Evolutionary conservation across 768 basidiomycete genomes (phyloP).

Genomic region (Cyclocybe cylindracea): DNA sequence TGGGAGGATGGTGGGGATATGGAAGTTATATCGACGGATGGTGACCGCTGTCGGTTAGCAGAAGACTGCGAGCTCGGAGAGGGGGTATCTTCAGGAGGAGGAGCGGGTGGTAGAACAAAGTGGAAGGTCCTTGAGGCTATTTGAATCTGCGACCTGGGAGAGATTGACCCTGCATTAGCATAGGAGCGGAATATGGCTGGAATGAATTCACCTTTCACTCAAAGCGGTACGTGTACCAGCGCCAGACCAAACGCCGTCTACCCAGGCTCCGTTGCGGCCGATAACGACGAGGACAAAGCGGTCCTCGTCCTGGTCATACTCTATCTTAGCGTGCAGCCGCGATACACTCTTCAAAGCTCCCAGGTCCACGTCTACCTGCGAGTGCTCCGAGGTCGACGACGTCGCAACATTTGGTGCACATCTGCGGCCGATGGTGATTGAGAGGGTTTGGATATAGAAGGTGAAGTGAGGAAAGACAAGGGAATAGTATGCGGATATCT

Average conservation of each 20-base stretch:
- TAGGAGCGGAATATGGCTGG: background rate
- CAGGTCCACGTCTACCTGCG: slow-evolving; percentile 84
- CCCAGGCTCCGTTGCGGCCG: slow-evolving; percentile 98
- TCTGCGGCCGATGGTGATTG: slow-evolving; percentile 90
- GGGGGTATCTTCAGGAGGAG: slow-evolving; percentile 76
- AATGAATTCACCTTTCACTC: slow-evolving; percentile 67
- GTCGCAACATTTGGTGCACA: slow-evolving; percentile 61
- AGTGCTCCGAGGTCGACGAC: slow-evolving; percentile 56
- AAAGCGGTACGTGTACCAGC: slow-evolving; percentile 86
- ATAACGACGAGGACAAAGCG: slow-evolving; percentile 88
- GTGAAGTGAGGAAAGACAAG: slow-evolving; percentile 93
- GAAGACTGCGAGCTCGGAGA: slow-evolving; percentile 80
- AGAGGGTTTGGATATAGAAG: slow-evolving; percentile 95
- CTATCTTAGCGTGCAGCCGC: slow-evolving; percentile 94
- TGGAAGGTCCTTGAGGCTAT: slow-evolving; percentile 97
- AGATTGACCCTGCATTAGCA: slow-evolving; percentile 7
- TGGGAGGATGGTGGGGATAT: slow-evolving; percentile 82
- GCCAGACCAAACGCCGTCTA: slow-evolving; percentile 94
- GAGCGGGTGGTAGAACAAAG: slow-evolving; percentile 91
- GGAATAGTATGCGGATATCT: slow-evolving; percentile 91
- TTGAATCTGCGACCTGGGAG: slow-evolving; percentile 85
- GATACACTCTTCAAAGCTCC: slow-evolving; percentile 97
- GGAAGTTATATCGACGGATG: slow-evolving; percentile 81
- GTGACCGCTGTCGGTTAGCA: slow-evolving; percentile 66
- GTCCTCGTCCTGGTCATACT: slow-evolving; percentile 88